Evolutionary conservation across 139 green algal species (phyloP).

Genomic region (Coelastrella sp.): DNA sequence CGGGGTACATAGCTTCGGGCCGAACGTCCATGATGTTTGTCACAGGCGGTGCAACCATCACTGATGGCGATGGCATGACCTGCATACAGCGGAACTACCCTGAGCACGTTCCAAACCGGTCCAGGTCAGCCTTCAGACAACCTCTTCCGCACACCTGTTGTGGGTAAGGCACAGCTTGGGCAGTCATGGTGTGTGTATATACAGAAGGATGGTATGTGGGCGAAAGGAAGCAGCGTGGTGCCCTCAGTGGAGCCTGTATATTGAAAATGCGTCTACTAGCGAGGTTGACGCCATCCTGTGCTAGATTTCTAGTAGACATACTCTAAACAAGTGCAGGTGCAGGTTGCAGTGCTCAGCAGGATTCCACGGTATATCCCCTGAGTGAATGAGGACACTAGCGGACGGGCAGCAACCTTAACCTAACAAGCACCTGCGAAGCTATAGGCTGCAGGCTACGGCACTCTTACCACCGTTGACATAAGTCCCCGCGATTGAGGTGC

Average conservation of each 20-base stretch:
- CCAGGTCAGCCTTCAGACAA: neutral
- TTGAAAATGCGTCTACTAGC: conserved; percentile 7
- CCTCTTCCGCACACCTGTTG: neutral
- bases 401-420: neutral
- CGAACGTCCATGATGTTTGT: neutral
- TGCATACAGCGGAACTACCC: neutral
- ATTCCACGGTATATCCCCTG: conserved; percentile 1
- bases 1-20: neutral
- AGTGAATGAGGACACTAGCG: neutral
- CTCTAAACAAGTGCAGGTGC: conserved; percentile 1
- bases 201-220: neutral
- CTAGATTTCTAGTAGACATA: neutral
- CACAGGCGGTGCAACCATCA: neutral
- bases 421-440: too few relatives aligned
- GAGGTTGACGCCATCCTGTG: neutral
- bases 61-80: neutral
- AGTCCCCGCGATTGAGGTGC: too few relatives aligned
- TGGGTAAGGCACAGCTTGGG: neutral
- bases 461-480: too few relatives aligned
- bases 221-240: neutral
- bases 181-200: neutral
- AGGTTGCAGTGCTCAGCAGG: neutral
- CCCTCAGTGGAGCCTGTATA: neutral
- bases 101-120: neutral
- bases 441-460: too few relatives aligned